Evolutionary conservation across 805 yeast genomes (phyloP), one percentile per base, ranked within the genome.

Genomic region (Saturnispora gosingensis): DNA sequence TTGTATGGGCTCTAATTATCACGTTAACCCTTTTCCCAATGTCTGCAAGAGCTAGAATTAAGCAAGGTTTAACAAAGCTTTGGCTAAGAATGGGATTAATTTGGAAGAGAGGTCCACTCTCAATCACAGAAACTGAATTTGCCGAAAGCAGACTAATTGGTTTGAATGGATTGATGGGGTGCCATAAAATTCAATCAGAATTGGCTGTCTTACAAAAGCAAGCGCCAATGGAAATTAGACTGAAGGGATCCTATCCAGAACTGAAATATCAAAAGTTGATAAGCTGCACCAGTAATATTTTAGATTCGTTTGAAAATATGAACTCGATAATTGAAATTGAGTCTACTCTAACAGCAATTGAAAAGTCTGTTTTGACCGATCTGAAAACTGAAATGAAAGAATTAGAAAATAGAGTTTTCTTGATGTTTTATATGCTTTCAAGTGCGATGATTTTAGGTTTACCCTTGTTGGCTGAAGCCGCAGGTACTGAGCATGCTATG

Each of bases 41-140:
- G 61, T 81, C 88, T 60, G 95, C 96, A 0, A 72, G 95, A 45
- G 71, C 78, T 13, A 69, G 88, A 46, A 67, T 87, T 53, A 80
- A 85, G 53, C 72, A 73, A 27, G 87, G 88, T 0, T 62, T 87
- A 22, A 77, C 88, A 0, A 68, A 81, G 2, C 70, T 86, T 22
- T 88, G 95, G 95, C 69, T 88, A 40, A 71, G 89, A 43, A 74
- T 87, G 75, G 96, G 96, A 1, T 74, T 88, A 22, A 74, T 82
- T 8, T 87, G 95, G 95, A 83, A 82, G 57, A 70, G 81, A 46
- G 91, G 85, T 56, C 88, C 90, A 1, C 67, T 87, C 54, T 76
- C 73, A 16, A 75, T 69, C 48, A 66, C 63, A n/a, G 62, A 65
- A 35, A 65, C 59, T 15, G 59, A 55, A 35, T 53, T 65, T 50